These are phyloP conservation scores for Picea mariana DNA, from an alignment of 83 land plant species.

Conservation along the genomic window DNA sequence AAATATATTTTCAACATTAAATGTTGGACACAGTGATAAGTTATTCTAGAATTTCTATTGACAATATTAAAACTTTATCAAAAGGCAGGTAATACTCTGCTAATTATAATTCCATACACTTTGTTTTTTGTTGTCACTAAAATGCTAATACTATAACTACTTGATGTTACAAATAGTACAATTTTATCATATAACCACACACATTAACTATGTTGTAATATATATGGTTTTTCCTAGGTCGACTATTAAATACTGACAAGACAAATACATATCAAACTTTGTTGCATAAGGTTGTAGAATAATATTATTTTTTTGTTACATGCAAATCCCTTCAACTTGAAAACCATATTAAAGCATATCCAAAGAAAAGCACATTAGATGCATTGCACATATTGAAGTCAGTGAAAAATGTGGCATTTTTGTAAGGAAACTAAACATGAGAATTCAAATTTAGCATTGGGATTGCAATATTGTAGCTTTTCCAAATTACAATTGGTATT, in stretches of 20 bases:
- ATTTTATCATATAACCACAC: neutral
- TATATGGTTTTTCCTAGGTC: slow-evolving; percentile 47
- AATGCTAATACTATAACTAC: neutral
- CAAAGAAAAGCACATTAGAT: slow-evolving; percentile 1
- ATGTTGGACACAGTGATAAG: slow-evolving; percentile 85
- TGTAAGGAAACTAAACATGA: neutral
- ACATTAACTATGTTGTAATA: neutral
- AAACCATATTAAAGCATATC: neutral
- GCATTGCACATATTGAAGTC: neutral
- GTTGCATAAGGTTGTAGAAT: slow-evolving; percentile 60
- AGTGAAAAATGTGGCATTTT: neutral
- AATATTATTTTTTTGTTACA: slow-evolving; percentile 72
- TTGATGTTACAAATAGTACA: neutral
- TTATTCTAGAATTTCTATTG: slow-evolving; percentile 82
- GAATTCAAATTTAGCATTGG: neutral
- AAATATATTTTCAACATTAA: slow-evolving; percentile 74
- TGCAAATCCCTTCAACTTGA: slow-evolving; percentile 32
- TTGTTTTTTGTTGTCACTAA: neutral
- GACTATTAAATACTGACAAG: slow-evolving; percentile 79
- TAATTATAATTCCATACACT: slow-evolving; percentile 1
- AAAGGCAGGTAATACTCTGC: slow-evolving; percentile 54
- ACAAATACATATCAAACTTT: slow-evolving; percentile 57
- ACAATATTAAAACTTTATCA: slow-evolving; percentile 88
- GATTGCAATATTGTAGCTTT: neutral
- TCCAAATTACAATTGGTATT: neutral